A percentile compares a stretch with the other conserved stretches of the same genome.
phyloP scores from a whole-genome alignment of 306 rosid species.

The Crotalaria pallida region DNA sequence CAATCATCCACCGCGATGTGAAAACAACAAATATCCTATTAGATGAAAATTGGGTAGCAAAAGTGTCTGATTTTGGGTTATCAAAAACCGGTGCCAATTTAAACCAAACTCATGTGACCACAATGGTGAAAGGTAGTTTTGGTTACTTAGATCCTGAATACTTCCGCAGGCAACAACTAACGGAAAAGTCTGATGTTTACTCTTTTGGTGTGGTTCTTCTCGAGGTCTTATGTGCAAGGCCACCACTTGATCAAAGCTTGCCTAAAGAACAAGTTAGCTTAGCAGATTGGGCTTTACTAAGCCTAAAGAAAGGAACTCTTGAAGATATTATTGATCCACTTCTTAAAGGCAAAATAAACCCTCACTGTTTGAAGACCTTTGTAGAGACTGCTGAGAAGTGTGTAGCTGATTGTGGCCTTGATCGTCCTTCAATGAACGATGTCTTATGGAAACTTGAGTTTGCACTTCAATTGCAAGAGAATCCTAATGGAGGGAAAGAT shows the following conservation, averaged over 20 bases:
- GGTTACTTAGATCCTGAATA: too few relatives aligned
- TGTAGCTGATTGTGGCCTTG: constrained; percentile 29
- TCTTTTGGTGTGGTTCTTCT: constrained; percentile 42
- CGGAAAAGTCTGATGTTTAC: too few relatives aligned
- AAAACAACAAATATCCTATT: too few relatives aligned
- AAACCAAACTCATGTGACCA: too few relatives aligned
- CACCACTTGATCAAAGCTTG: constrained; percentile 35
- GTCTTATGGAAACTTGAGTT: constrained; percentile 50
- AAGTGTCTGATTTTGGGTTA: too few relatives aligned
- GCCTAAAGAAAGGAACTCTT: constrained; percentile 23
- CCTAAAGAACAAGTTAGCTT: constrained; percentile 42
- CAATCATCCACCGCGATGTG: too few relatives aligned
- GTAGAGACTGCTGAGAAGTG: constrained; percentile 37
- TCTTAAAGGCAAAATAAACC: constrained; percentile 21
- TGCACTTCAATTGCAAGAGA: constrained; percentile 35
- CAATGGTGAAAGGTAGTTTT: too few relatives aligned
- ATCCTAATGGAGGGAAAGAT: constrained; percentile 20
- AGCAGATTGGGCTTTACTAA: constrained; percentile 37
- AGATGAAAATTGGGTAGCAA: too few relatives aligned
- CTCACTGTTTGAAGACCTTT: constrained; percentile 28
- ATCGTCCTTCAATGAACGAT: constrained; percentile 46
- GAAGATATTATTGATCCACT: constrained; percentile 32
- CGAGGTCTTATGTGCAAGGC: constrained; percentile 44
- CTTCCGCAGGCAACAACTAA: too few relatives aligned
- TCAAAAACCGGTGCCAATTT: too few relatives aligned